These are phyloP conservation scores for Penicillium sp. DNA, from an alignment of 2,329 filamentous ascomycete species.

Conservation along the genomic window DNA sequence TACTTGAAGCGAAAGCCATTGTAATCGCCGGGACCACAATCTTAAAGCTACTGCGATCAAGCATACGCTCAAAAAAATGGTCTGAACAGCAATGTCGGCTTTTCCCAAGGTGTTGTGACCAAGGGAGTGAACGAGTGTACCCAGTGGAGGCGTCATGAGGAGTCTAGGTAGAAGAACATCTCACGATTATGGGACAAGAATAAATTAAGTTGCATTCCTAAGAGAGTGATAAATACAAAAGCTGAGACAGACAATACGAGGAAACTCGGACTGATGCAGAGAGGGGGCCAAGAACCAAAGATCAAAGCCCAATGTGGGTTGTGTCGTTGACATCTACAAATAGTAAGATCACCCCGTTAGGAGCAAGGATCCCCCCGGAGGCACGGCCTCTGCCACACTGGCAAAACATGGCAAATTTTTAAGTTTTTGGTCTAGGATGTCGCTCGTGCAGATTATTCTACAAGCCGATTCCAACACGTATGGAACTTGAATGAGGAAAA, in stretches of 20 bases:
- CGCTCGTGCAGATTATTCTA: not conserved
- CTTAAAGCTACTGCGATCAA: conserved; percentile 18
- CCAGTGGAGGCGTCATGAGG: conserved; percentile 12
- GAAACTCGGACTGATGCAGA: not conserved
- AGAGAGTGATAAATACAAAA: not conserved
- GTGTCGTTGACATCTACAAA: conserved; percentile 41
- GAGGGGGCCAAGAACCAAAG: conserved; percentile 44
- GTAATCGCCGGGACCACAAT: conserved; percentile 20
- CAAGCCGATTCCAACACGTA: not conserved
- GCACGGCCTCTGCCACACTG: not conserved
- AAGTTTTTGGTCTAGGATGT: not conserved
- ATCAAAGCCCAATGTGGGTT: conserved; percentile 55
- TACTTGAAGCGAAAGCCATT: conserved; percentile 8
- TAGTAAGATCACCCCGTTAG: conserved; percentile 3
- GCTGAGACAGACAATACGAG: not conserved
- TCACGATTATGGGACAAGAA: not conserved
- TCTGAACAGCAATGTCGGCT: conserved; percentile 21
- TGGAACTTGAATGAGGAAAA: not conserved
- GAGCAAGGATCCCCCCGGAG: conserved; percentile 2
- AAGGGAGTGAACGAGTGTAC: conserved; percentile 15
- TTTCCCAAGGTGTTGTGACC: conserved; percentile 24
- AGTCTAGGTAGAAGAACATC: conserved; percentile 1
- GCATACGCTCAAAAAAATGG: conserved; percentile 13
- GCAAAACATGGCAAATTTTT: not conserved
- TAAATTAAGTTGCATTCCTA: not conserved